phyloP scores from a whole-genome alignment of 202 grass and related monocot species.

The Setaria italica region DNA sequence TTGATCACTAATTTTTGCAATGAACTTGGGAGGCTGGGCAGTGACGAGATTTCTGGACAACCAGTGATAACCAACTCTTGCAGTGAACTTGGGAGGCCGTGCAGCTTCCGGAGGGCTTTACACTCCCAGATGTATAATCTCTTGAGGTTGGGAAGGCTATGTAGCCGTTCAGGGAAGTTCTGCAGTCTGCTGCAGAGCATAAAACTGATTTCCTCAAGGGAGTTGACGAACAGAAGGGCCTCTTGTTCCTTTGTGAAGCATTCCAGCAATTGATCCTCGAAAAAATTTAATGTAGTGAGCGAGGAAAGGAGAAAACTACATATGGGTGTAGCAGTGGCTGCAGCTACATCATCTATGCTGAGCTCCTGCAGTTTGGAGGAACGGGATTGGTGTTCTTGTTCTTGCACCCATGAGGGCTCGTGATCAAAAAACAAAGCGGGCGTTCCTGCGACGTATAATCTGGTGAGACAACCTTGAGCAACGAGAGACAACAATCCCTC shows the following conservation, averaged over 20 bases:
- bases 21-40: background rate
- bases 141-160: background rate
- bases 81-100: background rate
- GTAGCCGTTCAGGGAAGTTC: background rate
- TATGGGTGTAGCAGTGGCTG: background rate
- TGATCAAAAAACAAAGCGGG: background rate
- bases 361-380: background rate
- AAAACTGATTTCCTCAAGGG: background rate
- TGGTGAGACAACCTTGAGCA: background rate
- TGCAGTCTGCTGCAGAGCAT: accelerated
- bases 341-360: background rate
- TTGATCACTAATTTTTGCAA: background rate
- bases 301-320: background rate
- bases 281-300: background rate
- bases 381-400: background rate
- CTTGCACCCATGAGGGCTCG: background rate
- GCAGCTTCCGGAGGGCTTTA: background rate
- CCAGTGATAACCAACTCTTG: background rate
- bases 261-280: background rate
- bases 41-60: background rate
- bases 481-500: background rate
- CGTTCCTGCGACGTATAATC: accelerated
- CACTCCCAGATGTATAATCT: background rate
- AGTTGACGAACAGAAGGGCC: background rate
- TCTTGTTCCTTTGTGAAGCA: background rate